Evolutionary conservation across 306 rosid species (phyloP).

Genomic region (Sophora flavescens): DNA sequence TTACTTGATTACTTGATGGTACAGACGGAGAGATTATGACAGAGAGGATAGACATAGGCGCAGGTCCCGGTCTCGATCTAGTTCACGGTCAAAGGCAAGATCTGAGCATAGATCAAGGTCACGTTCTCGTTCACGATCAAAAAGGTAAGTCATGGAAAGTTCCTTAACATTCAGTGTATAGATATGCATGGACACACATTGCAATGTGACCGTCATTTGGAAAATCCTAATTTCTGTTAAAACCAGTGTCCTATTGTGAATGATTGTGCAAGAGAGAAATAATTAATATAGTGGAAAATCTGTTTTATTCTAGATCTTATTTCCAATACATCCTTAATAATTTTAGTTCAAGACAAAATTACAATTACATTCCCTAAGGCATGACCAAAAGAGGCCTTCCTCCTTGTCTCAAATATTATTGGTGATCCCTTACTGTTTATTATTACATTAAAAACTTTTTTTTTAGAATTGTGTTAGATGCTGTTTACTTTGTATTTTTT

Average conservation of each 20-base stretch:
- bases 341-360: not conserved
- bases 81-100: slow-evolving; percentile 57
- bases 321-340: not conserved
- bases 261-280: slow-evolving; percentile 19
- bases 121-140: slow-evolving; percentile 90
- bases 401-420: slow-evolving; percentile 9
- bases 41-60: slow-evolving; percentile 80
- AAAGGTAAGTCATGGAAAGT: slow-evolving; percentile 63
- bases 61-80: slow-evolving; percentile 73
- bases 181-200: not conserved
- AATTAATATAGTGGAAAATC: not conserved
- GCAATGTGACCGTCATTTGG: slow-evolving; percentile 3
- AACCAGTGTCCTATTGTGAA: slow-evolving; percentile 12
- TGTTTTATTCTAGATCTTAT: slow-evolving; percentile 4
- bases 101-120: slow-evolving; percentile 88
- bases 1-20: slow-evolving; percentile 34
- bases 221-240: not conserved
- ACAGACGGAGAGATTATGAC: slow-evolving; percentile 85
- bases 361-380: not conserved
- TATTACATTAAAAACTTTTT: not conserved
- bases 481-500: not conserved
- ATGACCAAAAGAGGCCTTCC: not conserved
- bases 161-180: slow-evolving; percentile 2
- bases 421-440: slow-evolving; percentile 8
- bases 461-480: slow-evolving; percentile 14